Conservation (phyloP, 2,329 filamentous ascomycete species). For the Beauveria sp. region DNA sequence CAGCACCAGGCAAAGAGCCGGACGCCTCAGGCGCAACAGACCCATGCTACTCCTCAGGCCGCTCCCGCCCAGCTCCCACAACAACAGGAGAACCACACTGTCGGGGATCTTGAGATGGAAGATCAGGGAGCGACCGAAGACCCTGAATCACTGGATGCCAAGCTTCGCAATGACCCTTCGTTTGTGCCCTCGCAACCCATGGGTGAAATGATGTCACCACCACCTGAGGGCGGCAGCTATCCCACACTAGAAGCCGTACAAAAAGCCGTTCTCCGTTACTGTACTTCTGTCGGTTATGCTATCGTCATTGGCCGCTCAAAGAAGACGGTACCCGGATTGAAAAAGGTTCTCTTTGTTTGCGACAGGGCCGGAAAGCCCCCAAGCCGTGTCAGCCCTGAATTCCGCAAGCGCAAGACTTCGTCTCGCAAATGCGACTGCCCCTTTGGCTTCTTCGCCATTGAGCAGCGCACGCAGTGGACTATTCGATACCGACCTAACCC, state of each 20-base stretch:
- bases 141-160: slow-evolving; percentile 36
- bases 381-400: slow-evolving; percentile 54
- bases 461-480: slow-evolving; percentile 60
- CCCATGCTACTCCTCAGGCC: slow-evolving; percentile 18
- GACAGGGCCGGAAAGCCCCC: slow-evolving; percentile 58
- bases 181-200: slow-evolving; percentile 47
- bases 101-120: slow-evolving; percentile 47
- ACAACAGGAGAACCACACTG: slow-evolving; percentile 34
- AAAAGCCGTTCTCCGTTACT: slow-evolving; percentile 56
- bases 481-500: slow-evolving; percentile 56
- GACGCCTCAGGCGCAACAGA: slow-evolving; percentile 5
- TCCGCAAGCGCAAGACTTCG: slow-evolving; percentile 57
- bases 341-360: slow-evolving; percentile 61
- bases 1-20: slow-evolving; percentile 10
- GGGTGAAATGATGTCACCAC: slow-evolving; percentile 54
- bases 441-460: slow-evolving; percentile 63
- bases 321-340: slow-evolving; percentile 58
- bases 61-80: slow-evolving; percentile 29
- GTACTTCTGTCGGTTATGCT: slow-evolving; percentile 59
- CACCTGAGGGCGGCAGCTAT: slow-evolving; percentile 57
- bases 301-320: slow-evolving; percentile 62
- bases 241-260: slow-evolving; percentile 58
- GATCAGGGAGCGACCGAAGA: slow-evolving; percentile 40
- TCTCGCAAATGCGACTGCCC: slow-evolving; percentile 63
- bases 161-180: slow-evolving; percentile 40